phyloP scores from a whole-genome alignment of 2,329 filamentous ascomycete species.

The Curvularia sp. region DNA sequence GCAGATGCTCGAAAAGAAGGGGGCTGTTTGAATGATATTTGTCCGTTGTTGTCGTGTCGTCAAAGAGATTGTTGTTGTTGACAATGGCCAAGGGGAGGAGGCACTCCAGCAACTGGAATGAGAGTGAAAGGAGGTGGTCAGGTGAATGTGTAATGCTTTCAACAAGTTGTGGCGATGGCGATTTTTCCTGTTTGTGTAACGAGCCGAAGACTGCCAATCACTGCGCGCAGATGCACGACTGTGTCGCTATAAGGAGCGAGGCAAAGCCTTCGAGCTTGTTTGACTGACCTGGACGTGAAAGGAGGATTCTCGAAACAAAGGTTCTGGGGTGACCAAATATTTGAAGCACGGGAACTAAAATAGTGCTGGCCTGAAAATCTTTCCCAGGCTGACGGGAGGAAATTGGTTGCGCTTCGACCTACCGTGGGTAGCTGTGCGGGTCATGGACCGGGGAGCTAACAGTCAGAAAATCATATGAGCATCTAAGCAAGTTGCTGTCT shows the following conservation, averaged over 20 bases:
- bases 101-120: slow-evolving; percentile 6
- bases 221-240: slow-evolving; percentile 42
- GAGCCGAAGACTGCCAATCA: slow-evolving; percentile 33
- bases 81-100: not conserved
- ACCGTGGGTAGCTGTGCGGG: slow-evolving; percentile 28
- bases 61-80: slow-evolving; percentile 5
- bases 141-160: slow-evolving; percentile 14
- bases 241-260: slow-evolving; percentile 29
- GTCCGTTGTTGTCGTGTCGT: slow-evolving; percentile 3
- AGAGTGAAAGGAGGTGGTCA: slow-evolving; percentile 19
- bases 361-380: slow-evolving; percentile 39
- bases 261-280: slow-evolving; percentile 24
- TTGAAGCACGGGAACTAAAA: slow-evolving; percentile 45
- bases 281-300: slow-evolving; percentile 21
- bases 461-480: slow-evolving; percentile 21
- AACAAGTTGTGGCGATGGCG: slow-evolving; percentile 14
- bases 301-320: slow-evolving; percentile 26
- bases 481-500: slow-evolving; percentile 7
- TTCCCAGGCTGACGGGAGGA: slow-evolving; percentile 34
- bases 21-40: not conserved
- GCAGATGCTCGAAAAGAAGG: slow-evolving; percentile 8
- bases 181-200: slow-evolving; percentile 15
- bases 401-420: slow-evolving; percentile 32
- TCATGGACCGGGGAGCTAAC: slow-evolving; percentile 17
- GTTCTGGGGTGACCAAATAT: slow-evolving; percentile 28